Evolutionary conservation across 1,284 basidiomycete species (phyloP), one percentile per base, ranked within the genome.

Genomic region (Coniophora puteana): DNA sequence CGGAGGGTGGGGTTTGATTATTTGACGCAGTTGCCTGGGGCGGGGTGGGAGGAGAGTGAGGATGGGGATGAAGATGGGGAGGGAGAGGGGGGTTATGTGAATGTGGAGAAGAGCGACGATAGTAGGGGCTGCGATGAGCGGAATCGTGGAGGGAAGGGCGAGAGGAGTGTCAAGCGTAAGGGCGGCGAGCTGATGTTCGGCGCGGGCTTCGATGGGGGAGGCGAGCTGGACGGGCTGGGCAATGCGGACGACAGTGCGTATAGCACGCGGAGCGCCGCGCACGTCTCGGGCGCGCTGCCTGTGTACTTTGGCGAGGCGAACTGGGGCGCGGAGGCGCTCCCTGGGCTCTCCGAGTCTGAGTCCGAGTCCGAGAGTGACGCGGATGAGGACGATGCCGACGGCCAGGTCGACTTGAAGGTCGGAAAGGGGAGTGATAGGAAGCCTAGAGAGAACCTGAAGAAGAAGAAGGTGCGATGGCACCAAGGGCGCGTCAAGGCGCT

Each of bases 131-230:
- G n/a, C n/a, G n/a, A n/a, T n/a, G n/a, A n/a, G n/a, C n/a, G n/a
- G n/a, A n/a, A n/a, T n/a, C n/a, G n/a, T n/a, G n/a, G n/a, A n/a
- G n/a, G n/a, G n/a, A n/a, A n/a, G n/a, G n/a, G n/a, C n/a, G n/a
- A n/a, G n/a, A n/a, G n/a, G n/a, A n/a, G n/a, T n/a, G n/a, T n/a
- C n/a, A n/a, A n/a, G n/a, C n/a, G n/a, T n/a, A n/a, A n/a, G n/a
- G n/a, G n/a, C n/a, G n/a, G 70, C 13, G 80, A 84, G 52, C 64
- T 85, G 45, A 81, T 88, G 75, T 75, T 86, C 44, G 77, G 80
- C 0, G 79, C 76, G 3, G 74, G 70, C 0, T 61, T 69, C 26
- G 58, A 68, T 5, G 56, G 56, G 16, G 50, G 52, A 5, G 51
- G 55, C 7, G 44, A 61, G 8, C 52, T 65, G 5, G 59, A 62